Percentiles rank a stretch among this genome's conserved stretches.
phyloP scores from a whole-genome alignment of 495 filamentous ascomycete genomes.

The Aspergillus bridgeri region DNA sequence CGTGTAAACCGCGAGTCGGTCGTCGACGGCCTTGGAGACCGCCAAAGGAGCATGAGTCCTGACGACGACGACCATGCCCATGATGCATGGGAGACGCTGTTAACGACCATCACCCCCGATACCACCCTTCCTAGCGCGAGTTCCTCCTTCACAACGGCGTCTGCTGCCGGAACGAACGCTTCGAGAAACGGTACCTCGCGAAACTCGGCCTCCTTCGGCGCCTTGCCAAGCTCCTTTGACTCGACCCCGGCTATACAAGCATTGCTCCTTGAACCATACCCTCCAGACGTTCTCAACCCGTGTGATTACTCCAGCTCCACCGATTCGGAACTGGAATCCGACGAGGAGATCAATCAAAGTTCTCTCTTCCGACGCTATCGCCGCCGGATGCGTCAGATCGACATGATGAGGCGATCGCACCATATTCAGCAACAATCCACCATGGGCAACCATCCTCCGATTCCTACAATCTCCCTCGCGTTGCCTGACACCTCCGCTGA shows the following conservation, averaged over 20 bases:
- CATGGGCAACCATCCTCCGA: slow-evolving; percentile 38
- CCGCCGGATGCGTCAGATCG: slow-evolving; percentile 18
- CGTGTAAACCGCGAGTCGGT: slow-evolving; percentile 20
- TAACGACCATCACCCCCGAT: slow-evolving; percentile 77
- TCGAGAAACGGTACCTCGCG: slow-evolving; percentile 30
- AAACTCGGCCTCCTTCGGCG: slow-evolving; percentile 32
- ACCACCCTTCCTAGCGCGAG: slow-evolving; percentile 73
- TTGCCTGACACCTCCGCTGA: slow-evolving; percentile 30
- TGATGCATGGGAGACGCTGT: slow-evolving; percentile 73
- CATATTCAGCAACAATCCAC: slow-evolving; percentile 26
- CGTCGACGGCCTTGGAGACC: slow-evolving; percentile 77
- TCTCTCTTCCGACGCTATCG: slow-evolving; percentile 21
- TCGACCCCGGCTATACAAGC: slow-evolving; percentile 20
- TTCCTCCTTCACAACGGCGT: slow-evolving; percentile 72
- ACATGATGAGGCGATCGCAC: slow-evolving; percentile 25
- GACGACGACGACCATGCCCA: slow-evolving; percentile 57
- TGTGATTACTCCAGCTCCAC: slow-evolving; percentile 41
- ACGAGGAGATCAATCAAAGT: slow-evolving; percentile 23
- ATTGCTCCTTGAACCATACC: slow-evolving; percentile 40
- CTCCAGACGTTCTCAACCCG: slow-evolving; percentile 39
- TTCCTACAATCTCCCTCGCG: slow-evolving; percentile 36
- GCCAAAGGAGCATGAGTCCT: slow-evolving; percentile 76
- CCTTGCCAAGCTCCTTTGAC: slow-evolving; percentile 23
- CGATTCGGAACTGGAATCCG: slow-evolving; percentile 33
- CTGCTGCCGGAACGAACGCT: slow-evolving; percentile 42